phyloP scores from a whole-genome alignment of 768 basidiomycete species.

The Xerocomellus dryophilus region DNA sequence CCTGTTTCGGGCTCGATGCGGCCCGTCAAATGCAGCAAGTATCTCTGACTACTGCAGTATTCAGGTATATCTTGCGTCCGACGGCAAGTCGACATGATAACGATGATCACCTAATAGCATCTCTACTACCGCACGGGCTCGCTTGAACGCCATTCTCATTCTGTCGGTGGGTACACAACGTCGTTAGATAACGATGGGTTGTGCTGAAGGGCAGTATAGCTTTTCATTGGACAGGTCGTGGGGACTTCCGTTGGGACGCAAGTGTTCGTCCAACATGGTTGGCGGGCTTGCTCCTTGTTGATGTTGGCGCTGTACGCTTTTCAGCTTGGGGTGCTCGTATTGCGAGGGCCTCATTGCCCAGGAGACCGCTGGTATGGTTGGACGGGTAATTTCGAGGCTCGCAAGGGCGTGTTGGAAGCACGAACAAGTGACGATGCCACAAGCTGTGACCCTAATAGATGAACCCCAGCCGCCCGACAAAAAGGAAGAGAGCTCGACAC shows the following conservation, averaged over 20 bases:
- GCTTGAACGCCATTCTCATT: slow-evolving; percentile 75
- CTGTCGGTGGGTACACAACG: slow-evolving; percentile 48
- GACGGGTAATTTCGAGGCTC: slow-evolving; percentile 50
- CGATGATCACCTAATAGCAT: slow-evolving; percentile 24
- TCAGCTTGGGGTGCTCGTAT: slow-evolving; percentile 53
- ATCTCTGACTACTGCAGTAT: slow-evolving; percentile 57
- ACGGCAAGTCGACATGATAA: slow-evolving; percentile 2
- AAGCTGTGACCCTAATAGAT: background rate
- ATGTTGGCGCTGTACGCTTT: slow-evolving; percentile 57
- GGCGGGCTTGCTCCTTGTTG: slow-evolving; percentile 62
- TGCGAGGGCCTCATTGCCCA: slow-evolving; percentile 64
- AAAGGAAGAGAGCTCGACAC: too few species aligned
- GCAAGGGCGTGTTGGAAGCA: slow-evolving; percentile 36
- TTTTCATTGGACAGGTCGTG: slow-evolving; percentile 80
- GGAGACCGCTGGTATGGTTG: slow-evolving; percentile 58
- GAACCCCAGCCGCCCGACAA: background rate
- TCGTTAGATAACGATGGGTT: background rate
- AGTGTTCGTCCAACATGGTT: slow-evolving; percentile 68
- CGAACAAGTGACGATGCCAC: background rate
- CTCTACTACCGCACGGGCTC: slow-evolving; percentile 51
- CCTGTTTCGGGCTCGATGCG: slow-evolving; percentile 68
- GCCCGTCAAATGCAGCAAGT: slow-evolving; percentile 76
- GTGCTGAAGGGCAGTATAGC: slow-evolving; percentile 15
- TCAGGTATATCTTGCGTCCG: slow-evolving; percentile 38
- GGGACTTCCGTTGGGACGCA: slow-evolving; percentile 74